phyloP scores from a whole-genome alignment of 2,329 filamentous ascomycete genomes.

The Pseudogymnoascus sp. region DNA sequence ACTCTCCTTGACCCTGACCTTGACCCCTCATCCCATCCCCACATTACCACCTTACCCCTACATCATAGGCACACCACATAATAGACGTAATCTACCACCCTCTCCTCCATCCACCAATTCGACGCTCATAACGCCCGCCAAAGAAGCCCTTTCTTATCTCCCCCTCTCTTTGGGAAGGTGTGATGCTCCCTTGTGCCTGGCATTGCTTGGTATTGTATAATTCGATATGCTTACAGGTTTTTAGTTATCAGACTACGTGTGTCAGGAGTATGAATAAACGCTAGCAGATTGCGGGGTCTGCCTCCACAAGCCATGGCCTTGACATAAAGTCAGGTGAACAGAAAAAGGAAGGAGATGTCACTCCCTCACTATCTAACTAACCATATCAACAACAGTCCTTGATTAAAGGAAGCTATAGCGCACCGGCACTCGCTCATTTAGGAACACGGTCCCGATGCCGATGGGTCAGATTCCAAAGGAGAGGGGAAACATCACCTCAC shows the following conservation, averaged over 20 bases:
- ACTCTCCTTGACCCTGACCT: neutral
- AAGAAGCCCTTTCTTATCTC: constrained; percentile 2
- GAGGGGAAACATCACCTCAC: no score
- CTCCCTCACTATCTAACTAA: neutral
- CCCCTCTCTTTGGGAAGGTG: neutral
- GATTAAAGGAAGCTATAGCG: neutral
- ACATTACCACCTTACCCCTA: neutral
- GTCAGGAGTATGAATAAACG: neutral
- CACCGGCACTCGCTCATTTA: neutral
- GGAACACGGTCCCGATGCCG: neutral
- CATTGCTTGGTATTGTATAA: constrained; percentile 5
- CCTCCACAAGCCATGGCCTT: neutral
- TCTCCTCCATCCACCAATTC: neutral
- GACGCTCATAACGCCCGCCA: neutral
- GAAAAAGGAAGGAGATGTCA: neutral
- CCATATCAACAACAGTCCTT: neutral
- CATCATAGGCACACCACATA: neutral
- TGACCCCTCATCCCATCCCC: neutral
- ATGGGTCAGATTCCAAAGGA: no score
- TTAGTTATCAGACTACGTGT: neutral
- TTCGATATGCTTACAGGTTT: neutral
- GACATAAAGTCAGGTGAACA: neutral
- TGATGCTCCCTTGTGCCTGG: neutral
- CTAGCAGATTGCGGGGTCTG: neutral
- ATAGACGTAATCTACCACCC: neutral